These are phyloP conservation scores for Colletotrichum limetticola DNA, from an alignment of 2,329 filamentous ascomycete genomes.

Conservation along the genomic window DNA sequence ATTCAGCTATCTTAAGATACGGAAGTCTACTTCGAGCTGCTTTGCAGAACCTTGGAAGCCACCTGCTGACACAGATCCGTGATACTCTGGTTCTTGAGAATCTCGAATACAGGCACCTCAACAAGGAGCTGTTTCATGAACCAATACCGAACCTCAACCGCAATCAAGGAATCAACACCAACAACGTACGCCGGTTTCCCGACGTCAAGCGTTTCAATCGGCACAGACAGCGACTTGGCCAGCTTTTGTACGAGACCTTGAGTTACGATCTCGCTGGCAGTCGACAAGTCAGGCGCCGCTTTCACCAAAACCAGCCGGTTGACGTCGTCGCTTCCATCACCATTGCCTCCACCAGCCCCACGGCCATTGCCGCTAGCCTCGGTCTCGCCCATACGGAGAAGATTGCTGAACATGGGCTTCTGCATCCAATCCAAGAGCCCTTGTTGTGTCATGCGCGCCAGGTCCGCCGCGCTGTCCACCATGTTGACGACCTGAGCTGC, in stretches of 20 bases:
- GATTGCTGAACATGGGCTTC: constrained; percentile 10
- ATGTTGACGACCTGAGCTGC: background rate
- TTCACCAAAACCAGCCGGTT: background rate
- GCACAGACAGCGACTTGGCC: background rate
- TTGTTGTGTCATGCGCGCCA: background rate
- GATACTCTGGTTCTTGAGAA: constrained; percentile 14
- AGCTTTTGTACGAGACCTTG: constrained; percentile 15
- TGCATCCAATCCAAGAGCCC: background rate
- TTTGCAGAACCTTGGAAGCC: background rate
- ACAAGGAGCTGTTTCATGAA: constrained; percentile 6
- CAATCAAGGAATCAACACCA: constrained; percentile 18
- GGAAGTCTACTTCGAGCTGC: background rate
- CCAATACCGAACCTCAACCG: constrained; percentile 19
- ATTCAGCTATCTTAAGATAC: background rate
- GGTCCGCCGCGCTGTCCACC: background rate
- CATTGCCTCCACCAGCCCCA: background rate
- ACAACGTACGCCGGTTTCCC: constrained; percentile 14
- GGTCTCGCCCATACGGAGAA: background rate
- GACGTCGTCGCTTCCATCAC: background rate
- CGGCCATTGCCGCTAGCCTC: background rate
- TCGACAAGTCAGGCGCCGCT: background rate
- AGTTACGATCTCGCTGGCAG: background rate
- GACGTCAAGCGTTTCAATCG: constrained; percentile 9
- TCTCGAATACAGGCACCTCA: constrained; percentile 1
- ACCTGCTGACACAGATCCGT: background rate